Conservation (phyloP, 2,329 filamentous ascomycete genomes). For the Trichoderma atroviride region DNA sequence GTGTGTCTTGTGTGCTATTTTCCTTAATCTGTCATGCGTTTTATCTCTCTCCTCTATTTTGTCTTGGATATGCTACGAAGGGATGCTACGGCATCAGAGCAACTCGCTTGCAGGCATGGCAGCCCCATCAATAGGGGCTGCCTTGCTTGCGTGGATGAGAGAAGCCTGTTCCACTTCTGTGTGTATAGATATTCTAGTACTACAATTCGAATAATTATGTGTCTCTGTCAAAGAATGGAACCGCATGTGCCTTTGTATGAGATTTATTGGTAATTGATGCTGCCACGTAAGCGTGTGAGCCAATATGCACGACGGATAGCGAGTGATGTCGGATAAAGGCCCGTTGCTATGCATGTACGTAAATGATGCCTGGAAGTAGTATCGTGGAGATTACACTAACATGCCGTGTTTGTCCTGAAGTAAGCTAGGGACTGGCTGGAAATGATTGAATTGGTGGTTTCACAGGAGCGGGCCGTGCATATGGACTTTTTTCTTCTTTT, state of each 20-base stretch:
- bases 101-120: background rate
- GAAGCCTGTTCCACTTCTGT: conserved; percentile 9
- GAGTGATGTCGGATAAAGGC: background rate
- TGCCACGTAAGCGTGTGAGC: background rate
- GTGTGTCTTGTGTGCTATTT: conserved; percentile 11
- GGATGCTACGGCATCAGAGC: conserved; percentile 7
- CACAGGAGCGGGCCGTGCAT: background rate
- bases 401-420: background rate
- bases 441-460: background rate
- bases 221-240: conserved; percentile 12
- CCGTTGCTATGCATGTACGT: background rate
- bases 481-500: background rate
- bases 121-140: background rate
- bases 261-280: background rate
- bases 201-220: conserved; percentile 17
- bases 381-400: background rate
- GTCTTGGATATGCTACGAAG: conserved; percentile 16
- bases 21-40: background rate
- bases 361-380: background rate
- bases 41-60: background rate
- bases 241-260: background rate
- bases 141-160: background rate
- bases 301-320: background rate
- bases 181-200: conserved; percentile 24
- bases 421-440: background rate